Evolutionary conservation across 2,329 filamentous ascomycete species (phyloP), one percentile per base, ranked within the genome.

Genomic region (Penicillium italicum): DNA sequence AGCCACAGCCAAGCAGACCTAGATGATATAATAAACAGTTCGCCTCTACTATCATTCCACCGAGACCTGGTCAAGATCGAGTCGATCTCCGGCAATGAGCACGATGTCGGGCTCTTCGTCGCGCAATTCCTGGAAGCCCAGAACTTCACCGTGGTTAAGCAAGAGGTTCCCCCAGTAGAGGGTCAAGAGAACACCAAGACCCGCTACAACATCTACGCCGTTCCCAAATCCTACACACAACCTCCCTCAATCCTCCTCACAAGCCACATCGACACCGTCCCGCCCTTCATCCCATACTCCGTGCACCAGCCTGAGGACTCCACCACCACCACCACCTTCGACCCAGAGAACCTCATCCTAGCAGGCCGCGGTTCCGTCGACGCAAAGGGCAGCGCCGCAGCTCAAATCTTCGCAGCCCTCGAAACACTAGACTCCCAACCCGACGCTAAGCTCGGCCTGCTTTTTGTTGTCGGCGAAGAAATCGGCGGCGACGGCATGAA

Each of bases 381-480:
- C 57, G 77, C 75, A 55, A 79, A 79, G 66, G 77, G 66, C 30
- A 76, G 74, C 58, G 75, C 78, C 4, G 77, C 77, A 3, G 72
- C 74, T 10, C 75, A 77, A 48, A 66, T 76, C 53, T 72, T 75
- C 53, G 73, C 76, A 7, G 63, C 70, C 4, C 75, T 81, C 38
- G 73, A 76, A n/a, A 75, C 84, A 18, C 72, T 81, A 30, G 20
- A 61, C 5, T 59, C 72, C 5, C 62, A 76, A 42, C 70, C 72
- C 2, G 62, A 70, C 34, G 69, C 77, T 8, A 68, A 77, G 0
- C 66, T 79, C 3, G 78, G 78, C 0, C 72, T 86, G 3, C 77
- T 87, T 26, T 86, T 83, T 66, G 84, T 86, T 1, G 89, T 96
- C 0, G 91, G 90, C 57, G 93, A 99, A 72, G 93, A 97, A 72